Evolutionary conservation across 1,139 yeast species (phyloP).

Genomic region (Blastobotrys petasosporus): DNA sequence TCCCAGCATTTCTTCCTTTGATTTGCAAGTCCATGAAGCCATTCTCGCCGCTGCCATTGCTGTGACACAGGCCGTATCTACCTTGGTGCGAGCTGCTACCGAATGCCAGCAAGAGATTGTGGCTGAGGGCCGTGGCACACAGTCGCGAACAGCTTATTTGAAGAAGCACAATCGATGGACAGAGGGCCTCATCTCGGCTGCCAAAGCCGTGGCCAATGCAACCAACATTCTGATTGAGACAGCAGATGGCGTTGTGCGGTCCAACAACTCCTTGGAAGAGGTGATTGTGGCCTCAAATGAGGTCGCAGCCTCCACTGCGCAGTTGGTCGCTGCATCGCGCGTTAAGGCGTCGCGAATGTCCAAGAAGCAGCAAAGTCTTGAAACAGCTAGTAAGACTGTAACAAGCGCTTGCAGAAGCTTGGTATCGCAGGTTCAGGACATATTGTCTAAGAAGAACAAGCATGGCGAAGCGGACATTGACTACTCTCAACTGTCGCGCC

Average conservation of each 20-base stretch:
- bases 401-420: slow-evolving; percentile 68
- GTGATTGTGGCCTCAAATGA: slow-evolving; percentile 86
- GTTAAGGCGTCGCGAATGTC: slow-evolving; percentile 78
- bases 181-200: slow-evolving; percentile 87
- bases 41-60: slow-evolving; percentile 75
- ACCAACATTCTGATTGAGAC: slow-evolving; percentile 74
- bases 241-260: slow-evolving; percentile 76
- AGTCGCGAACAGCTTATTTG: slow-evolving; percentile 69
- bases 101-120: slow-evolving; percentile 83
- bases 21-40: slow-evolving; percentile 70
- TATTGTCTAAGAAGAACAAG: slow-evolving; percentile 38
- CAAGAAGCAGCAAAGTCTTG: slow-evolving; percentile 69
- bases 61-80: slow-evolving; percentile 71
- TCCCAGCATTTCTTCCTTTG: slow-evolving; percentile 52
- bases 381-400: slow-evolving; percentile 62
- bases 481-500: slow-evolving; percentile 62
- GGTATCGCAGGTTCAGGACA: slow-evolving; percentile 64
- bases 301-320: slow-evolving; percentile 91
- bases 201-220: slow-evolving; percentile 81
- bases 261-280: slow-evolving; percentile 67
- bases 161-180: slow-evolving; percentile 91
- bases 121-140: slow-evolving; percentile 59
- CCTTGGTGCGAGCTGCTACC: slow-evolving; percentile 68
- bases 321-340: slow-evolving; percentile 85
- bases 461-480: slow-evolving; percentile 43